phyloP scores from a whole-genome alignment of 2,329 filamentous ascomycete species.

The Xylaria sp. region DNA sequence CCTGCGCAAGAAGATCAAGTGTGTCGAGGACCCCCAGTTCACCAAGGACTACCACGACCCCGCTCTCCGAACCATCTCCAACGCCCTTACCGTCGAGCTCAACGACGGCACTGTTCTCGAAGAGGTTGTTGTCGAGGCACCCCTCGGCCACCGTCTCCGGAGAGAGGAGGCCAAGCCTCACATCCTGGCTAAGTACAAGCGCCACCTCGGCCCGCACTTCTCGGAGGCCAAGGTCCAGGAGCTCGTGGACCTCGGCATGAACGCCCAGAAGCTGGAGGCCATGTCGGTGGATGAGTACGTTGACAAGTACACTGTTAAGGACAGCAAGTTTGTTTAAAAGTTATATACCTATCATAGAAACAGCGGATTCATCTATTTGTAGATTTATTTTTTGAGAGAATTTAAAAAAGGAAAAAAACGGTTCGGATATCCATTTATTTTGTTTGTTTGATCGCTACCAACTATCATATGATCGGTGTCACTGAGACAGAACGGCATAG shows the following conservation, averaged over 20 bases:
- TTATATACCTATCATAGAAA: slow-evolving; percentile 4
- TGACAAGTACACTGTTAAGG: slow-evolving; percentile 57
- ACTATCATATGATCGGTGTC: background rate
- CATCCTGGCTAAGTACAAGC: slow-evolving; percentile 92
- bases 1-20: slow-evolving; percentile 88
- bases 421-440: background rate
- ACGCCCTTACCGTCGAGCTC: slow-evolving; percentile 88
- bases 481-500: background rate
- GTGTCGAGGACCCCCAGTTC: slow-evolving; percentile 93
- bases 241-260: slow-evolving; percentile 73
- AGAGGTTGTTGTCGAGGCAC: slow-evolving; percentile 89
- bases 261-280: slow-evolving; percentile 68
- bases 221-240: slow-evolving; percentile 70
- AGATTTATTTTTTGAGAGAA: background rate
- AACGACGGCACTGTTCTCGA: slow-evolving; percentile 90
- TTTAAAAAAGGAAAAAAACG: background rate
- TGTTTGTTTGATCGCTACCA: background rate
- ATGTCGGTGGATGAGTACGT: slow-evolving; percentile 91
- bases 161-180: slow-evolving; percentile 97
- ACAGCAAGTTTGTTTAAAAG: slow-evolving; percentile 51
- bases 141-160: slow-evolving; percentile 83
- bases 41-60: slow-evolving; percentile 95
- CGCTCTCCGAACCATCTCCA: slow-evolving; percentile 88
- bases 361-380: slow-evolving; percentile 3
- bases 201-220: slow-evolving; percentile 82